These are phyloP conservation scores for Fereydounia khargensis DNA, from an alignment of 1,284 basidiomycete species.

Conservation along the genomic window DNA sequence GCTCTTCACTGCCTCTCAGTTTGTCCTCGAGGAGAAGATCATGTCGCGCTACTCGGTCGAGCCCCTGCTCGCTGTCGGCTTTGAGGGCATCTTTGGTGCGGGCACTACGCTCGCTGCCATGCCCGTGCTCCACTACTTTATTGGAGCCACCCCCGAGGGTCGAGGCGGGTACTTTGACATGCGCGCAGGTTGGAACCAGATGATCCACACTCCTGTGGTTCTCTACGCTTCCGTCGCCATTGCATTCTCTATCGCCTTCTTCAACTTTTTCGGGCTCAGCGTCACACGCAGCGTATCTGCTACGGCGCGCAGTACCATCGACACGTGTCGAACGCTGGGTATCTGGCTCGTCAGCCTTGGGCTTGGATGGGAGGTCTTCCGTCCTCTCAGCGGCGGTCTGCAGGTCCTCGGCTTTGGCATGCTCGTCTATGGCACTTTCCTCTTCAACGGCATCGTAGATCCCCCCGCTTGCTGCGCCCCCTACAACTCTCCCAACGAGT, in stretches of 20 bases:
- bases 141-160: conserved; percentile 61
- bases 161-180: conserved; percentile 87
- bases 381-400: conserved; percentile 77
- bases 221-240: conserved; percentile 71
- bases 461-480: conserved; percentile 32
- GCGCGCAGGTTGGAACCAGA: conserved; percentile 82
- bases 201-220: conserved; percentile 75
- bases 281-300: conserved; percentile 67
- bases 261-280: conserved; percentile 92
- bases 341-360: conserved; percentile 64
- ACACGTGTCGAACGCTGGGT: conserved; percentile 89
- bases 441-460: conserved; percentile 53
- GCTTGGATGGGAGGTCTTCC: conserved; percentile 82
- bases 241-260: conserved; percentile 70
- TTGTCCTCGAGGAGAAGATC: conserved; percentile 81
- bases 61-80: conserved; percentile 89
- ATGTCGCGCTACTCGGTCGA: conserved; percentile 81
- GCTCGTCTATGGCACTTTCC: conserved; percentile 70
- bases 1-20: conserved; percentile 86
- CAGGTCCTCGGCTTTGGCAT: conserved; percentile 86
- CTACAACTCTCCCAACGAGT: background rate
- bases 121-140: conserved; percentile 67
- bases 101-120: conserved; percentile 72
- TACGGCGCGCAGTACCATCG: conserved; percentile 67
- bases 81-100: conserved; percentile 88